These are phyloP conservation scores for Hyparrhenia diplandra DNA, from an alignment of 176 grass and related monocot genomes.

Conservation along the genomic window DNA sequence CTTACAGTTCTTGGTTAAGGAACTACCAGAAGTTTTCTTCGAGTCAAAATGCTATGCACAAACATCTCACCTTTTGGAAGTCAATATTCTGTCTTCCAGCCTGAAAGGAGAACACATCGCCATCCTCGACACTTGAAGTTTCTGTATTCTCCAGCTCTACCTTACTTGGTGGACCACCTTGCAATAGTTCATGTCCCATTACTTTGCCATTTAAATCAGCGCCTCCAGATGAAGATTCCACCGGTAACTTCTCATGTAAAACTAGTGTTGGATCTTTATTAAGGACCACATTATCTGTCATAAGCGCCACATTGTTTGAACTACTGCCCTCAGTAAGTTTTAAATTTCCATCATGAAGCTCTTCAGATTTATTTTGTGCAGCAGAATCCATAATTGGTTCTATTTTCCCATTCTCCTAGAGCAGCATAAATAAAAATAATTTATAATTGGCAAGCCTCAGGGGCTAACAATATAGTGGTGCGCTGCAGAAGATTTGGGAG, in stretches of 20 bases:
- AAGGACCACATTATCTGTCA: conserved; percentile 42
- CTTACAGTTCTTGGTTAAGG: neutral
- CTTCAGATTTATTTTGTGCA: conserved; percentile 24
- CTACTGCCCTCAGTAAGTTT: conserved; percentile 37
- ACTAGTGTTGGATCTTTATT: conserved; percentile 78
- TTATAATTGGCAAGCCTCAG: conserved; percentile 8
- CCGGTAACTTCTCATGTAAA: conserved; percentile 63
- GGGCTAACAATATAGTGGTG: neutral
- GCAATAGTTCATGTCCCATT: conserved; percentile 30
- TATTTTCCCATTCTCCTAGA: conserved; percentile 63
- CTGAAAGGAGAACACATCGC: conserved; percentile 73
- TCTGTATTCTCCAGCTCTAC: conserved; percentile 45
- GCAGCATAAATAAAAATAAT: conserved; percentile 1
- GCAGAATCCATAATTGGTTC: conserved; percentile 39
- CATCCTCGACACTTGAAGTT: conserved; percentile 52
- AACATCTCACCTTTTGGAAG: conserved; percentile 53
- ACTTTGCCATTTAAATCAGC: conserved; percentile 38
- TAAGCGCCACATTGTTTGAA: conserved; percentile 43
- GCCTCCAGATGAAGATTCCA: conserved; percentile 40
- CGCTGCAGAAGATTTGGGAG: conserved; percentile 3
- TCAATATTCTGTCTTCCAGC: conserved; percentile 57
- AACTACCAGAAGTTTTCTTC: neutral
- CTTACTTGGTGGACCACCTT: conserved; percentile 34
- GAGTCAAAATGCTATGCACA: conserved; percentile 3
- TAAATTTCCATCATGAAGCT: conserved; percentile 39